These are phyloP conservation scores for Saccharomycopsis javanensis DNA, from an alignment of 805 yeast genomes.

Conservation along the genomic window DNA sequence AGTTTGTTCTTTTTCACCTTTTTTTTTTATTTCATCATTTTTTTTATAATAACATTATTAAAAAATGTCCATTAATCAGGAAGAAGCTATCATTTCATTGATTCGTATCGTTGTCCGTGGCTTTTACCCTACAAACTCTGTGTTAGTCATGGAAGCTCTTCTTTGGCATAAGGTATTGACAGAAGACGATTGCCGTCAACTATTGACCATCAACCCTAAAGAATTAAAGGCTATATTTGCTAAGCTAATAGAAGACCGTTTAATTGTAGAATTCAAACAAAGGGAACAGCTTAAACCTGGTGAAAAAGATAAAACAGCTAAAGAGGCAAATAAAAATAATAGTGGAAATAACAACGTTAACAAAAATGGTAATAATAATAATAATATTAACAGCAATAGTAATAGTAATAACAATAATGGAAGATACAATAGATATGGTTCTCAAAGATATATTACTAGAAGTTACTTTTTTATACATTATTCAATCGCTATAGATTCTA, in stretches of 20 bases:
- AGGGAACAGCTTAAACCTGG: constrained; percentile 31
- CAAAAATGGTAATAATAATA: background rate
- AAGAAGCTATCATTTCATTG: constrained; percentile 37
- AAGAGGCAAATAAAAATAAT: constrained; percentile 15
- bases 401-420: constrained; percentile 6
- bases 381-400: background rate
- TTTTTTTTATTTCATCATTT: background rate
- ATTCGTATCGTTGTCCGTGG: constrained; percentile 77
- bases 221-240: constrained; percentile 79
- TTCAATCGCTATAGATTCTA: constrained; percentile 89
- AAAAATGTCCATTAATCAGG: constrained; percentile 11
- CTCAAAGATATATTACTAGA: constrained; percentile 53
- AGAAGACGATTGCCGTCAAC: constrained; percentile 80
- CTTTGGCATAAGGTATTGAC: constrained; percentile 80
- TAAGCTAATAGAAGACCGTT: constrained; percentile 71
- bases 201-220: constrained; percentile 77
- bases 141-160: constrained; percentile 78
- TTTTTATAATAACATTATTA: no score
- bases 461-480: constrained; percentile 81
- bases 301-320: background rate
- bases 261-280: constrained; percentile 61
- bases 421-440: constrained; percentile 39
- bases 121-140: constrained; percentile 77
- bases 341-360: background rate
- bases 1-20: background rate